Percentiles rank a stretch among this genome's conserved stretches.
Conservation (phyloP, 192 early-diverging fungal species). For the Pilaira anomala region DNA sequence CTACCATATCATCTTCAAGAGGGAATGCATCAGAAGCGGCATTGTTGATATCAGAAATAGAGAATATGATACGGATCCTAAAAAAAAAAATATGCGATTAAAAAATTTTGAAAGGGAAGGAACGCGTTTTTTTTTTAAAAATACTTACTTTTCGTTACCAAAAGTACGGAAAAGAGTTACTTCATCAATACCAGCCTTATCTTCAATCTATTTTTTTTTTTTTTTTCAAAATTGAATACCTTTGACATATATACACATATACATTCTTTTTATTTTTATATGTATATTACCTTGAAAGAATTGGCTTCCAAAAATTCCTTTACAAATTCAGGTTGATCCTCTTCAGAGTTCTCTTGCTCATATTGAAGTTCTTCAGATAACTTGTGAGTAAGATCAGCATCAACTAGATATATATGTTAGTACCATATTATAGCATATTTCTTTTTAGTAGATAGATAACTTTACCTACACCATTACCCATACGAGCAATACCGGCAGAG, state of each 20-base stretch:
- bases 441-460: background rate
- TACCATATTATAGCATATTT: background rate
- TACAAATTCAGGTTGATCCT: constrained; percentile 65
- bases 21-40: constrained; percentile 64
- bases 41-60: constrained; percentile 81
- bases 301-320: constrained; percentile 65
- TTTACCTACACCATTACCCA: constrained; percentile 18
- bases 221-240: background rate
- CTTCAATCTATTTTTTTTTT: constrained; percentile 60
- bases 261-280: background rate
- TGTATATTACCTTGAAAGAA: constrained; percentile 48
- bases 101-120: constrained; percentile 5
- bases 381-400: constrained; percentile 67
- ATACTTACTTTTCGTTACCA: constrained; percentile 81
- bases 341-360: constrained; percentile 62
- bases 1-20: constrained; percentile 52
- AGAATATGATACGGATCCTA: constrained; percentile 84
- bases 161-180: constrained; percentile 80
- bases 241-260: background rate
- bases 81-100: background rate
- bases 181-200: constrained; percentile 73
- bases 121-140: background rate
- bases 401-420: constrained; percentile 40
- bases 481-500: constrained; percentile 6
- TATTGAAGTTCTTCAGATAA: constrained; percentile 73